Percentiles rank a stretch among this genome's conserved stretches.
Evolutionary conservation across 2,329 filamentous ascomycete species (phyloP).

Genomic region (Fusarium cyanostomum): DNA sequence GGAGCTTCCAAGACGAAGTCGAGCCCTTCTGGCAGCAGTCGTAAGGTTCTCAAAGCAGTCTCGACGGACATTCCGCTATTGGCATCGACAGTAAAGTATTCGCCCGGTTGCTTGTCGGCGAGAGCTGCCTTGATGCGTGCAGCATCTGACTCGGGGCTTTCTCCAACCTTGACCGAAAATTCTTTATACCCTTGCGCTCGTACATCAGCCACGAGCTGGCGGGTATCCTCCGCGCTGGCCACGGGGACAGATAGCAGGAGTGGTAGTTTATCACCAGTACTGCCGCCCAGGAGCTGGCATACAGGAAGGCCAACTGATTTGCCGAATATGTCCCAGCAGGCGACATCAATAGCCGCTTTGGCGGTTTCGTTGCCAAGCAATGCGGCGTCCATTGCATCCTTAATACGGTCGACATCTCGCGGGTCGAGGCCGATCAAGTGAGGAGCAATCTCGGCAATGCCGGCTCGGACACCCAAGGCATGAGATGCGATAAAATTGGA

Average conservation of each 20-base stretch:
- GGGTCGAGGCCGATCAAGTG: constrained; percentile 16
- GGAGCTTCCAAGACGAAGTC: constrained; percentile 20
- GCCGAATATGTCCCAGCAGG: constrained; percentile 20
- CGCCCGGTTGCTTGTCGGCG: not conserved
- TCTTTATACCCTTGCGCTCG: constrained; percentile 2
- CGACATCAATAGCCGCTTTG: constrained; percentile 10
- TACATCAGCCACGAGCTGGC: not conserved
- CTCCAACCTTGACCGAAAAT: constrained; percentile 14
- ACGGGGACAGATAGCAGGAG: constrained; percentile 12
- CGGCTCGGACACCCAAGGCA: constrained; percentile 8
- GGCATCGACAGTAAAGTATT: constrained; percentile 15
- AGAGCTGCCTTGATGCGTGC: constrained; percentile 6
- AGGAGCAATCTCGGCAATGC: constrained; percentile 17
- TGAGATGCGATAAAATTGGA: constrained; percentile 13
- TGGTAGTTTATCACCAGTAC: constrained; percentile 7
- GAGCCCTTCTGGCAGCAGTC: constrained; percentile 6
- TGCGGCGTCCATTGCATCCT: constrained; percentile 17
- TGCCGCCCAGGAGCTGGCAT: constrained; percentile 17
- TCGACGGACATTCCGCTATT: constrained; percentile 18
- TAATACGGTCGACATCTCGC: constrained; percentile 14
- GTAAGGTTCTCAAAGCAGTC: constrained; percentile 7
- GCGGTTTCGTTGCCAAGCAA: constrained; percentile 6
- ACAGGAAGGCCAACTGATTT: constrained; percentile 16
- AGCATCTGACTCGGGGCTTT: not conserved
- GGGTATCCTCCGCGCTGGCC: constrained; percentile 3